Evolutionary conservation across 176 grass and related monocot genomes (phyloP).

Genomic region (Calamus simplicifolius): DNA sequence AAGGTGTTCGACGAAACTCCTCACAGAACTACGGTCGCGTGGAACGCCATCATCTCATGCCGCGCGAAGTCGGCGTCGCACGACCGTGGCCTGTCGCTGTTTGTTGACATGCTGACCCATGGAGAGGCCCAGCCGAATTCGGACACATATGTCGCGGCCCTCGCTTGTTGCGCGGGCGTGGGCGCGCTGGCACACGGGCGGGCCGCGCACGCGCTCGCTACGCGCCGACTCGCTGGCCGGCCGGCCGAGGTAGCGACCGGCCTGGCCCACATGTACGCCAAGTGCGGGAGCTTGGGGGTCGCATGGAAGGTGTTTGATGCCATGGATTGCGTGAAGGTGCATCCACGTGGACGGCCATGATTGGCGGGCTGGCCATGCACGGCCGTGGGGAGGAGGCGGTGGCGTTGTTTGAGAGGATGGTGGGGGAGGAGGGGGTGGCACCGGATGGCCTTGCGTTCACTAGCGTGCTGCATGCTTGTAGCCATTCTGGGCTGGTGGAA

Average conservation of each 20-base stretch:
- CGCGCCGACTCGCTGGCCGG: not conserved
- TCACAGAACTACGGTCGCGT: conserved; percentile 7
- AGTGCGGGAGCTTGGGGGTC: conserved; percentile 16
- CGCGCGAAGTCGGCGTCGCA: not conserved
- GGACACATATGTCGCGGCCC: not conserved
- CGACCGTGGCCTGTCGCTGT: conserved; percentile 3
- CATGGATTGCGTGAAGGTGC: conserved; percentile 3
- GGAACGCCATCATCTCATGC: conserved; percentile 15
- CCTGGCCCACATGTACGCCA: conserved; percentile 16
- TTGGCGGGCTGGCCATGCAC: conserved; percentile 13
- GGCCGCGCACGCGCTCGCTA: conserved; percentile 1
- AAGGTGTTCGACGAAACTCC: conserved; percentile 22
- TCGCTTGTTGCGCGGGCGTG: conserved; percentile 6
- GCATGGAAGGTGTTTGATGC: conserved; percentile 1
- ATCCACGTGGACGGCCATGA: conserved; percentile 24
- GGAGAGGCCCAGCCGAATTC: not conserved
- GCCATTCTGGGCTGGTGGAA: conserved; percentile 13
- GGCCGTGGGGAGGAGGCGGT: conserved; percentile 12
- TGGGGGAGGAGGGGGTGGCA: not conserved
- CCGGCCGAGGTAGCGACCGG: conserved; percentile 6
- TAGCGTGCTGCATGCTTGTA: conserved; percentile 14
- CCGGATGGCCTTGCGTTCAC: conserved; percentile 21
- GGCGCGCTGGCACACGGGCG: conserved; percentile 8
- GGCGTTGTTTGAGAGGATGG: conserved; percentile 7
- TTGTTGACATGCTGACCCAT: not conserved